phyloP scores from a whole-genome alignment of 768 basidiomycete genomes.

The Leucosporidium creatinivorum region DNA sequence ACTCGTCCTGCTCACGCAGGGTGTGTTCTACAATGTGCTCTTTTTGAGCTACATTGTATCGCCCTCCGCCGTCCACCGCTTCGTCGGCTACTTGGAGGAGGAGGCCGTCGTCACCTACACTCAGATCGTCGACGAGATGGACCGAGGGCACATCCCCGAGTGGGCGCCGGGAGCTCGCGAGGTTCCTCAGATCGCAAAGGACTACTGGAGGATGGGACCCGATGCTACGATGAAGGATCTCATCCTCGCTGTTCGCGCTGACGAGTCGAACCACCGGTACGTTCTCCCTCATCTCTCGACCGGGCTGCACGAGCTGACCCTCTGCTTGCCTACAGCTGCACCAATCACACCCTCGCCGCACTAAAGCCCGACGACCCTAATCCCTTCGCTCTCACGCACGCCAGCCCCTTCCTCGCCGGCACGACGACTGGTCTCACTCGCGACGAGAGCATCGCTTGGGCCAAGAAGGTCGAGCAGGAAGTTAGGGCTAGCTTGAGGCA shows the following conservation, averaged over 20 bases:
- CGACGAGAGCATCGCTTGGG: constrained; percentile 30
- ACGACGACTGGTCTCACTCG: constrained; percentile 52
- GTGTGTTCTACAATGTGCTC: constrained; percentile 49
- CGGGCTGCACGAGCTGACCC: background rate
- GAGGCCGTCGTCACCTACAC: constrained; percentile 68
- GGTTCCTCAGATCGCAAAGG: constrained; percentile 77
- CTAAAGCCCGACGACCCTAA: constrained; percentile 64
- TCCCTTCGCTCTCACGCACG: constrained; percentile 63
- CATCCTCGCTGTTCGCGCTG: constrained; percentile 23
- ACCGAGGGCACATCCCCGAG: constrained; percentile 69
- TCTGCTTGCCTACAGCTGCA: constrained; percentile 50
- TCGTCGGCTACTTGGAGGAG: constrained; percentile 57
- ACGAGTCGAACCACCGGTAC: constrained; percentile 61
- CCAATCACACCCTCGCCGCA: constrained; percentile 92
- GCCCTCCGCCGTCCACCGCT: constrained; percentile 31
- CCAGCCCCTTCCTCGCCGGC: constrained; percentile 77
- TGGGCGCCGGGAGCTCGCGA: constrained; percentile 59
- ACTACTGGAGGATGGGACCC: constrained; percentile 75
- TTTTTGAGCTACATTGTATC: constrained; percentile 40
- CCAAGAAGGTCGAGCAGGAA: constrained; percentile 25
- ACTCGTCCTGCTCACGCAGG: constrained; percentile 85
- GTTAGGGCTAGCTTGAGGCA: constrained; percentile 9
- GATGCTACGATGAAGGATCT: constrained; percentile 51
- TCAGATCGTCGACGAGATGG: constrained; percentile 71
- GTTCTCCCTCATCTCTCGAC: background rate